These are phyloP conservation scores for Anthoceros angustus DNA, from an alignment of 225 moss, liverwort and hornwort species.

Conservation along the genomic window DNA sequence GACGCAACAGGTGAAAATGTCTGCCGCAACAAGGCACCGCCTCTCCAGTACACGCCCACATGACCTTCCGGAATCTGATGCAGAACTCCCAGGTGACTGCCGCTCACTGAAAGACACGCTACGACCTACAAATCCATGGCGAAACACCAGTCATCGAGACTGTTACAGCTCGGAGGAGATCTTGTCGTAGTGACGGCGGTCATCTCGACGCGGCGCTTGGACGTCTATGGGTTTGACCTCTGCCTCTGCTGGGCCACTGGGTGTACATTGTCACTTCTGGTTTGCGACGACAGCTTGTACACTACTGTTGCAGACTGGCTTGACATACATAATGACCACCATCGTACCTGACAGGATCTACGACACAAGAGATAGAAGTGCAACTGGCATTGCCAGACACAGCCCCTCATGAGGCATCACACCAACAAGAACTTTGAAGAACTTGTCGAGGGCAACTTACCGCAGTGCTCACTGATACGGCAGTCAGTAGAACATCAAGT, in stretches of 20 bases:
- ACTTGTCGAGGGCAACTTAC: not conserved
- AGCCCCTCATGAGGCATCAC: not conserved
- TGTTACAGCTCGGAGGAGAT: no score
- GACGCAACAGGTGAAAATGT: constrained; percentile 60
- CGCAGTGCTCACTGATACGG: not conserved
- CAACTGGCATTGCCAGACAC: not conserved
- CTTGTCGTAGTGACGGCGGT: no score
- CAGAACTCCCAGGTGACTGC: constrained; percentile 54
- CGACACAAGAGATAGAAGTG: not conserved
- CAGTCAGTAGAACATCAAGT: not conserved
- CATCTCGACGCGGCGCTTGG: no score
- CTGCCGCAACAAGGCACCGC: constrained; percentile 76
- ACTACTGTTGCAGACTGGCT: no score
- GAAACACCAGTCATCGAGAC: no score
- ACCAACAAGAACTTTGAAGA: not conserved
- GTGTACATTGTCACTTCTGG: no score
- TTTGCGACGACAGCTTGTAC: no score
- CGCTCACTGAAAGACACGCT: constrained; percentile 45
- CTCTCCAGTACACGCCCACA: constrained; percentile 97
- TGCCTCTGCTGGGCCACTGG: no score
- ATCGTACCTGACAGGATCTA: no score
- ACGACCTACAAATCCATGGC: constrained; percentile 25
- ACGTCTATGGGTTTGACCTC: no score
- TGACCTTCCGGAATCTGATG: constrained; percentile 98
- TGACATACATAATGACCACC: no score